A percentile compares a stretch with the other conserved stretches of the same genome.
These are phyloP conservation scores for Climacium dendroides DNA, from an alignment of 225 moss, liverwort and hornwort genomes.

Conservation along the genomic window DNA sequence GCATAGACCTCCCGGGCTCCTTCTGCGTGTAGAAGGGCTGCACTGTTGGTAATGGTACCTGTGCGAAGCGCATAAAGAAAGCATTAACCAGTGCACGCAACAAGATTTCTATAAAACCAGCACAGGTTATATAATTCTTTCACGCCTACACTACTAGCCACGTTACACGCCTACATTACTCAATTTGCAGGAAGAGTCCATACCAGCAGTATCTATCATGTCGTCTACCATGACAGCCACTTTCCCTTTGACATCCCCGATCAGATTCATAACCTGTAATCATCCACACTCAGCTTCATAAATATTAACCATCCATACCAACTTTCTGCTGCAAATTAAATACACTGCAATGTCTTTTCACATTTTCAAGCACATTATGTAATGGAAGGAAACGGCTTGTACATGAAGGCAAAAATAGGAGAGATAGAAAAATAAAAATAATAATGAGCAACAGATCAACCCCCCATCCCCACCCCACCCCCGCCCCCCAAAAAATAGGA, in stretches of 20 bases:
- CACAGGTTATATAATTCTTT: neutral
- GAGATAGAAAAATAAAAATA: neutral
- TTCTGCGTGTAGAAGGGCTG: slow-evolving; percentile 86
- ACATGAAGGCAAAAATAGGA: neutral
- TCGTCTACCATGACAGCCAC: slow-evolving; percentile 93
- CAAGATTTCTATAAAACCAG: neutral
- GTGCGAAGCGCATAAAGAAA: neutral
- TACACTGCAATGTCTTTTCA: neutral
- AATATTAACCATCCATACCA: neutral
- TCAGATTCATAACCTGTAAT: slow-evolving; percentile 86
- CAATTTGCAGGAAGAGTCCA: neutral
- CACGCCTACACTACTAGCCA: neutral
- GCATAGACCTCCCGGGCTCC: slow-evolving; percentile 96
- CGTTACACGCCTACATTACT: neutral
- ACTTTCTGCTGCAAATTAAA: neutral
- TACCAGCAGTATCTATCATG: slow-evolving; percentile 98
- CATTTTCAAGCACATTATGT: neutral
- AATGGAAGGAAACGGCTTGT: neutral
- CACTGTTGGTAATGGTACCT: slow-evolving; percentile 88
- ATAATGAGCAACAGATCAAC: neutral
- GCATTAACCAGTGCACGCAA: neutral
- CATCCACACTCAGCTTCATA: neutral
- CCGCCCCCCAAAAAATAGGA: neutral
- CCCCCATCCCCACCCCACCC: too few species aligned
- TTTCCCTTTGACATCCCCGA: slow-evolving; percentile 88